These are phyloP conservation scores for Carex cristatella DNA, from an alignment of 176 grass and related monocot genomes.

Conservation along the genomic window DNA sequence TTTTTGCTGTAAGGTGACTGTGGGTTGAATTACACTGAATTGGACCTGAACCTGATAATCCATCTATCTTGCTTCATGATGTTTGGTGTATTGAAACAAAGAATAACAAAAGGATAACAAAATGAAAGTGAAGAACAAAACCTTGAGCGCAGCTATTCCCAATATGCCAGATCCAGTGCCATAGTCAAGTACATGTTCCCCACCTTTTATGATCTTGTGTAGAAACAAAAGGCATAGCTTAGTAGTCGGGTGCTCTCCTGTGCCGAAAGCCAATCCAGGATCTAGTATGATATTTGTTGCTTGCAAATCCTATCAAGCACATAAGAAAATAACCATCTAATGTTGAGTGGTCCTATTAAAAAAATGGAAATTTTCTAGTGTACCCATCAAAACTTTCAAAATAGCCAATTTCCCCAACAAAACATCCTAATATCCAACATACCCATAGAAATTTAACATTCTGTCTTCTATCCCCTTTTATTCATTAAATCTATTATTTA, in stretches of 20 bases:
- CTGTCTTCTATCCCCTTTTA: no score
- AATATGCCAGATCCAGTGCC: constrained; percentile 82
- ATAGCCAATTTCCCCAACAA: no score
- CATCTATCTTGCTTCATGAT: neutral
- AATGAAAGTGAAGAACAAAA: constrained; percentile 10
- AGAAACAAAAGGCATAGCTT: constrained; percentile 84
- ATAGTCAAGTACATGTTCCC: constrained; percentile 71
- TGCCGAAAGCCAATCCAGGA: constrained; percentile 84
- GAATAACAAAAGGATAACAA: constrained; percentile 4
- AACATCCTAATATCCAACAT: no score
- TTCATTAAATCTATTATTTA: no score
- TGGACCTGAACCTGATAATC: neutral
- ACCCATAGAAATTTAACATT: no score
- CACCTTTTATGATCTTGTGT: constrained; percentile 45
- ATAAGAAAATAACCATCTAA: neutral
- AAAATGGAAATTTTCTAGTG: neutral
- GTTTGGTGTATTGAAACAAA: neutral
- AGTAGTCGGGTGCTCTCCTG: constrained; percentile 79
- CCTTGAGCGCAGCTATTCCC: constrained; percentile 82
- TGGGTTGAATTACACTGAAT: neutral
- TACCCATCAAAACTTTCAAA: no score
- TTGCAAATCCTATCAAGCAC: constrained; percentile 39
- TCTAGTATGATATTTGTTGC: constrained; percentile 93
- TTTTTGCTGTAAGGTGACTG: neutral
- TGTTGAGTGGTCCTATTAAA: neutral